Percentiles rank a stretch among this genome's conserved stretches.
These are phyloP conservation scores for Malassezia arunalokei DNA, from an alignment of 1,284 basidiomycete species.

Conservation along the genomic window DNA sequence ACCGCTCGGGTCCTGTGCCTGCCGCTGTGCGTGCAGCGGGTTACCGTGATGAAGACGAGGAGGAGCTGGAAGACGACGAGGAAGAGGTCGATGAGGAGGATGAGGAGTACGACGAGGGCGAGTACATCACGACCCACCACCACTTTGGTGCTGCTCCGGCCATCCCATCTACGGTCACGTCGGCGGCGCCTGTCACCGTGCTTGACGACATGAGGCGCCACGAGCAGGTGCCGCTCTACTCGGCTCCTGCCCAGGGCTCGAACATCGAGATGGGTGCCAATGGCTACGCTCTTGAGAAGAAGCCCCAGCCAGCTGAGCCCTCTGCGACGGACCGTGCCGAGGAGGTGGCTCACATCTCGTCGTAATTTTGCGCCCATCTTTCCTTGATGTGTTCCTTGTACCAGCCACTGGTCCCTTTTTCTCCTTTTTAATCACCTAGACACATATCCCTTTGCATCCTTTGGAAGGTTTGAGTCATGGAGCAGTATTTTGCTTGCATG, in stretches of 20 bases:
- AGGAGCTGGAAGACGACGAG: slow-evolving; percentile 58
- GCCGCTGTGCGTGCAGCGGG: slow-evolving; percentile 81
- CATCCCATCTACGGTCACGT: slow-evolving; percentile 27
- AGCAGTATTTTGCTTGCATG: neutral
- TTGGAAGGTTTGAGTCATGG: neutral
- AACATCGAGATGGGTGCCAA: slow-evolving; percentile 55
- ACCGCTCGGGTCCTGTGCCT: slow-evolving; percentile 79
- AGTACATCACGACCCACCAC: slow-evolving; percentile 9
- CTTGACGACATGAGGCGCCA: slow-evolving; percentile 12
- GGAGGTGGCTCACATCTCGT: slow-evolving; percentile 10
- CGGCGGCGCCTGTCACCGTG: slow-evolving; percentile 26
- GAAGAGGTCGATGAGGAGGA: slow-evolving; percentile 49
- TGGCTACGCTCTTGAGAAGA: slow-evolving; percentile 44
- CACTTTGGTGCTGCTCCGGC: slow-evolving; percentile 24
- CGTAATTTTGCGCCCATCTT: neutral
- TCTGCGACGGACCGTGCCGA: slow-evolving; percentile 1
- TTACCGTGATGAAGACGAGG: slow-evolving; percentile 54
- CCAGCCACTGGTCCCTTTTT: neutral
- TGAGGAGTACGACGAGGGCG: slow-evolving; percentile 20
- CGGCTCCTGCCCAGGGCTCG: slow-evolving; percentile 38
- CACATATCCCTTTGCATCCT: slow-evolving; percentile 4
- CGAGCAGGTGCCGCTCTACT: slow-evolving; percentile 46
- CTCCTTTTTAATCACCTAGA: slow-evolving; percentile 2
- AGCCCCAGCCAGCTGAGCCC: neutral
- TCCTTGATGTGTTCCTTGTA: neutral